Evolutionary conservation across 805 yeast species (phyloP).

Genomic region (Pichia rugopelliculosa): DNA sequence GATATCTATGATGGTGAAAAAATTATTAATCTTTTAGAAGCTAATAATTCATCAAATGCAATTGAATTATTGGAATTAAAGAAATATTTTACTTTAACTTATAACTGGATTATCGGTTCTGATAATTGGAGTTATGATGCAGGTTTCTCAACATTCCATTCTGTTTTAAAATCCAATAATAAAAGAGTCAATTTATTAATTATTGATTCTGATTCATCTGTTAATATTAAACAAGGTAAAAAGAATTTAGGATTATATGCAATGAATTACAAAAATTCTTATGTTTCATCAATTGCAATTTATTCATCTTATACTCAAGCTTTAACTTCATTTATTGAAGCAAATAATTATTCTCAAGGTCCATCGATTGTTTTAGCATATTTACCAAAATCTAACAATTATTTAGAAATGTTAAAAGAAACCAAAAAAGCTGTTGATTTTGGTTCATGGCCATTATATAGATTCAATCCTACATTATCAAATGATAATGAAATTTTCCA

Average conservation of each 20-base stretch:
- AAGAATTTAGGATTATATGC: constrained; percentile 93
- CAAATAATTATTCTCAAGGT: constrained; percentile 71
- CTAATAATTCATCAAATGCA: constrained; percentile 26
- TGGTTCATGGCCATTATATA: constrained; percentile 95
- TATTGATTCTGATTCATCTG: constrained; percentile 76
- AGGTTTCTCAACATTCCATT: constrained; percentile 88
- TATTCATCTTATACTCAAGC: constrained; percentile 92
- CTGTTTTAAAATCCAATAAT: constrained; percentile 59
- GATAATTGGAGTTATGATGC: constrained; percentile 94
- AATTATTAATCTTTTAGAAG: constrained; percentile 26
- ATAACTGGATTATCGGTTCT: constrained; percentile 85
- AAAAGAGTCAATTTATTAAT: constrained; percentile 76
- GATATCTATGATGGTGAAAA: constrained; percentile 24
- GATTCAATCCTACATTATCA: constrained; percentile 63
- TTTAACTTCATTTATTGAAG: constrained; percentile 81
- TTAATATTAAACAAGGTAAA: constrained; percentile 50
- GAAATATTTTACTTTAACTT: constrained; percentile 39
- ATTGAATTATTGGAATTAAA: constrained; percentile 38
- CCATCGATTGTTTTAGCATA: constrained; percentile 90
- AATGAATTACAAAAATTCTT: constrained; percentile 83
- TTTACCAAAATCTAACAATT: constrained; percentile 62
- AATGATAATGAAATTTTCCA: constrained; percentile 50
- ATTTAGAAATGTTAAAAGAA: constrained; percentile 71
- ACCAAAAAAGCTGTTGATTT: constrained; percentile 86
- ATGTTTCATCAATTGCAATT: constrained; percentile 91